A percentile compares a stretch with the other conserved stretches of the same genome.
Evolutionary conservation across 75 land plant species (phyloP).

Genomic region (Chamaecyparis obtusa): DNA sequence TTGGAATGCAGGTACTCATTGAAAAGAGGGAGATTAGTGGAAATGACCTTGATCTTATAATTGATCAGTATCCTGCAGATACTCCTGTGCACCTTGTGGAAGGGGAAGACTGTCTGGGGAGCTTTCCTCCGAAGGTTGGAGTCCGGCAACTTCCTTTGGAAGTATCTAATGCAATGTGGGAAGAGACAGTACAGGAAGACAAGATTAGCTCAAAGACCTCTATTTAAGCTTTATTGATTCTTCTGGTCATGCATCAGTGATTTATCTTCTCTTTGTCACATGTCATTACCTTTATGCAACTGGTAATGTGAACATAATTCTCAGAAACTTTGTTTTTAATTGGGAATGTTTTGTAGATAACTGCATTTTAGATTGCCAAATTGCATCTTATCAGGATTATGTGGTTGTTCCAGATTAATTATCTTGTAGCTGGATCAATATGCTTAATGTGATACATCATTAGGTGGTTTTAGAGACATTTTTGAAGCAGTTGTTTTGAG

Average conservation of each 20-base stretch:
- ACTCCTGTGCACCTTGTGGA: conserved; percentile 55
- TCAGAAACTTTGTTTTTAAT: not conserved
- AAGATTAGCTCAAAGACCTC: not conserved
- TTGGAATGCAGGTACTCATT: conserved; percentile 61
- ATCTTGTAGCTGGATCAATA: not conserved
- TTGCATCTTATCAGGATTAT: not conserved
- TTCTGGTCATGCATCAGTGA: not conserved
- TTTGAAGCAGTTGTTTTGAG: not conserved
- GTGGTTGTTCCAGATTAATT: not conserved
- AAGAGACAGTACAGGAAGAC: not conserved
- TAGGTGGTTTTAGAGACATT: not conserved
- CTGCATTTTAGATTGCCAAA: not conserved
- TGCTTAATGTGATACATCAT: not conserved
- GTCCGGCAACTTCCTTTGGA: not conserved
- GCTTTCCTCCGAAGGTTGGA: conserved; percentile 33
- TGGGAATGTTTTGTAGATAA: not conserved
- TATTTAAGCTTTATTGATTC: not conserved
- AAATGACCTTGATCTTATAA: conserved; percentile 73
- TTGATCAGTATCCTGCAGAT: conserved; percentile 76
- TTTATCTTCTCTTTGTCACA: not conserved
- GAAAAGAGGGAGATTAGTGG: conserved; percentile 75
- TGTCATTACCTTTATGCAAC: not conserved
- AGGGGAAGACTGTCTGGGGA: conserved; percentile 79
- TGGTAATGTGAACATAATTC: not conserved
- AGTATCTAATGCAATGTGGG: not conserved